Evolutionary conservation across 139 green algal genomes (phyloP).

Genomic region (Haematococcus lacustris): DNA sequence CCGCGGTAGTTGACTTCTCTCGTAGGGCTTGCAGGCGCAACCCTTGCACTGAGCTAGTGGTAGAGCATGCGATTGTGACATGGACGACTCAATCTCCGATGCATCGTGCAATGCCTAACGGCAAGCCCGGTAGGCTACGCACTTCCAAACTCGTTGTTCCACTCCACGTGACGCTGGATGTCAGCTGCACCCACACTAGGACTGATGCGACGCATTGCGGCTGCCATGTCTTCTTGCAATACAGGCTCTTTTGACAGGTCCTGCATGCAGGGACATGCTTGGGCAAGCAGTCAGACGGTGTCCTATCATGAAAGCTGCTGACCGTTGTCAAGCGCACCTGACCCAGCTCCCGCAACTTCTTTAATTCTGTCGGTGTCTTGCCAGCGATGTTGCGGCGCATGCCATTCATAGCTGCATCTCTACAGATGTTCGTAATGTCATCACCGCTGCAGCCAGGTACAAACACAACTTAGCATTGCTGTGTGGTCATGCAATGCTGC

Average conservation of each 20-base stretch:
- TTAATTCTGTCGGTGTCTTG: slow-evolving; percentile 64
- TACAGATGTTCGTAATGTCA: slow-evolving; percentile 87
- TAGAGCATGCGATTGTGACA: background rate
- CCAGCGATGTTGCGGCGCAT: slow-evolving; percentile 77
- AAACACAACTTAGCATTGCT: too few relatives aligned
- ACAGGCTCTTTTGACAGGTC: slow-evolving; percentile 46
- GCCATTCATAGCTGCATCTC: slow-evolving; percentile 85
- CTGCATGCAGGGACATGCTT: slow-evolving; percentile 14
- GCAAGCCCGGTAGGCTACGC: too few relatives aligned
- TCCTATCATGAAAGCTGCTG: too few relatives aligned
- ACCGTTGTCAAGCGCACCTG: too few relatives aligned
- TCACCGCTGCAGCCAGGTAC: slow-evolving; percentile 48
- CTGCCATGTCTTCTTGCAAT: slow-evolving; percentile 45
- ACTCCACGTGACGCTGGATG: slow-evolving; percentile 74
- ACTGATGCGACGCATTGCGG: slow-evolving; percentile 76
- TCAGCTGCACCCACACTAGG: slow-evolving; percentile 70
- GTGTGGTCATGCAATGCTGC: too few relatives aligned
- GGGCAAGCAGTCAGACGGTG: too few relatives aligned
- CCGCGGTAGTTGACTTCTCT: too few relatives aligned
- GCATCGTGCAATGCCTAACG: too few relatives aligned
- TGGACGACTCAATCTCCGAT: too few relatives aligned
- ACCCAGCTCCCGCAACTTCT: slow-evolving; percentile 35
- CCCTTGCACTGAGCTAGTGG: background rate
- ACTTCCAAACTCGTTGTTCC: slow-evolving; percentile 31
- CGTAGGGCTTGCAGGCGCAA: background rate